Conservation (phyloP, 2,329 filamentous ascomycete genomes). For the Pestalotiopsis sp. region DNA sequence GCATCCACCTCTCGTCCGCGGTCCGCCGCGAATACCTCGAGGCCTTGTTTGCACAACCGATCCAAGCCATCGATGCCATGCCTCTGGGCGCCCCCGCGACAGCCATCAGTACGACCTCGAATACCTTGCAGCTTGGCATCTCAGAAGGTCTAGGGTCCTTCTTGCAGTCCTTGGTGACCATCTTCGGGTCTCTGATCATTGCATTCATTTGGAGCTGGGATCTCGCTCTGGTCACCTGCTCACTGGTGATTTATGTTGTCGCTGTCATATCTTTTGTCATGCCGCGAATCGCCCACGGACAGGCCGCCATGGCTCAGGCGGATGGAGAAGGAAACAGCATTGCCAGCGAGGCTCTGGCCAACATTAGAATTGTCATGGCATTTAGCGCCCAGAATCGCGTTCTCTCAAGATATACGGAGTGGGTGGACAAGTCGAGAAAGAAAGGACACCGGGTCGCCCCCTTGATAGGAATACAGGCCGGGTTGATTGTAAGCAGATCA, state of each 20-base stretch:
- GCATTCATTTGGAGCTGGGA: constrained; percentile 58
- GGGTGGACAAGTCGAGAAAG: constrained; percentile 53
- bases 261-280: constrained; percentile 48
- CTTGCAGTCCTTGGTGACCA: constrained; percentile 53
- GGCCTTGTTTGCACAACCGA: constrained; percentile 61
- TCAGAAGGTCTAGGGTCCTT: constrained; percentile 61
- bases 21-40: constrained; percentile 64
- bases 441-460: constrained; percentile 49
- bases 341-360: constrained; percentile 59
- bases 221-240: constrained; percentile 57
- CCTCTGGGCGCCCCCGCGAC: constrained; percentile 58
- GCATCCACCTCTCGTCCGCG: constrained; percentile 58
- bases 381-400: constrained; percentile 59
- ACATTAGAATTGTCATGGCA: constrained; percentile 60
- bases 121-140: constrained; percentile 62
- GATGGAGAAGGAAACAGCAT: constrained; percentile 40
- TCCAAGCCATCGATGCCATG: constrained; percentile 66
- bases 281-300: constrained; percentile 54
- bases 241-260: constrained; percentile 54
- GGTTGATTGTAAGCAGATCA: constrained; percentile 36
- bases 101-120: constrained; percentile 62
- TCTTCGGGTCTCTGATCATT: constrained; percentile 52
- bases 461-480: constrained; percentile 50
- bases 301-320: constrained; percentile 39
- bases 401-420: constrained; percentile 49